Percentiles rank a stretch among this genome's conserved stretches.
Evolutionary conservation across 257 asterid genomes (phyloP).

Genomic region (Solanum piurae): DNA sequence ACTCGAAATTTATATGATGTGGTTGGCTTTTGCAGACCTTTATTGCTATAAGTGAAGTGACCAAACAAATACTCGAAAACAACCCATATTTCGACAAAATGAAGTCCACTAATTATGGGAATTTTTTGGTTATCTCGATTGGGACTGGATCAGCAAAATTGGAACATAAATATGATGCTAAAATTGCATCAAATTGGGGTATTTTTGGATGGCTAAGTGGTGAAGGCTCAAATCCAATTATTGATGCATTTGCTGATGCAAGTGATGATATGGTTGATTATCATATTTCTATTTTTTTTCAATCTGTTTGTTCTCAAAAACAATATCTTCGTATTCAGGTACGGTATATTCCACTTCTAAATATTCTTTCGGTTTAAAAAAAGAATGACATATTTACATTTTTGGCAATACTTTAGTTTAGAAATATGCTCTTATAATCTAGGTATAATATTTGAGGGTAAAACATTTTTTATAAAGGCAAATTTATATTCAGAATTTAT

Average conservation of each 20-base stretch:
- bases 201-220: conserved; percentile 27
- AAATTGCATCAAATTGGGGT: conserved; percentile 41
- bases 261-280: conserved; percentile 51
- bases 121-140: conserved; percentile 29
- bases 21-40: neutral
- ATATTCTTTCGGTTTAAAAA: no score
- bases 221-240: conserved; percentile 31
- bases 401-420: no score
- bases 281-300: conserved; percentile 32
- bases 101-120: neutral
- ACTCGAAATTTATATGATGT: neutral
- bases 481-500: neutral
- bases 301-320: conserved; percentile 22
- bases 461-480: no score
- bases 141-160: conserved; percentile 42
- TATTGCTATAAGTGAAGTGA: neutral
- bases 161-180: conserved; percentile 22
- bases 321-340: conserved; percentile 54
- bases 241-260: conserved; percentile 40
- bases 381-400: no score
- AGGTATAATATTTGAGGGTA: no score
- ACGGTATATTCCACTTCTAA: neutral
- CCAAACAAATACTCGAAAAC: neutral
- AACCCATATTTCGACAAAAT: neutral
- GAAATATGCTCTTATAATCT: no score